Conservation (phyloP, 768 basidiomycete species). For the Vishniacozyma victoriae region DNA sequence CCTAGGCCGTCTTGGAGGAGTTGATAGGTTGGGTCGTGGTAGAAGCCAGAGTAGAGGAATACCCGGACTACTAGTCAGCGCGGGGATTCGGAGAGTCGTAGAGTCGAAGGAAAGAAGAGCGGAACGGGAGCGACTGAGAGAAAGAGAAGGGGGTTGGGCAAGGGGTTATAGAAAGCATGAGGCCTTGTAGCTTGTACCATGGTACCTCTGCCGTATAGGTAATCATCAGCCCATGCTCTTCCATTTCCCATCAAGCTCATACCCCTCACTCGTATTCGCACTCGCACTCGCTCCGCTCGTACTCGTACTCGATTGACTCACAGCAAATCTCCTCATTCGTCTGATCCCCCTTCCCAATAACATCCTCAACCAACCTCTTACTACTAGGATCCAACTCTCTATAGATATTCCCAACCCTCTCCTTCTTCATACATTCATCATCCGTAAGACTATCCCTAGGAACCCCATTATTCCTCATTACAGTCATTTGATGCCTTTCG, state of each 20-base stretch:
- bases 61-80: slow-evolving; percentile 28
- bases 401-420: slow-evolving; percentile 19
- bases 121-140: not conserved
- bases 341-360: slow-evolving; percentile 23
- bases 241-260: too few relatives aligned
- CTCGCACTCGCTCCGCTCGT: too few relatives aligned
- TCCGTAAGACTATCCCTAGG: slow-evolving; percentile 14
- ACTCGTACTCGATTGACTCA: slow-evolving; percentile 18
- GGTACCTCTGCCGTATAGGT: too few relatives aligned
- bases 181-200: too few relatives aligned
- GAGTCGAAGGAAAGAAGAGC: not conserved
- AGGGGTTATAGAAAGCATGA: too few relatives aligned
- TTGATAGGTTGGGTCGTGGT: slow-evolving; percentile 13
- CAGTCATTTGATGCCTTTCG: slow-evolving; percentile 22
- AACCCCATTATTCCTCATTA: slow-evolving; percentile 6
- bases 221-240: too few relatives aligned
- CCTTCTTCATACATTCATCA: slow-evolving; percentile 21
- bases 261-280: too few relatives aligned
- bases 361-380: slow-evolving; percentile 3
- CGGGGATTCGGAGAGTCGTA: too few relatives aligned
- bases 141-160: not conserved
- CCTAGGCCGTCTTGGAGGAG: slow-evolving; percentile 13
- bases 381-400: slow-evolving; percentile 20
- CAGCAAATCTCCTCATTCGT: slow-evolving; percentile 23
- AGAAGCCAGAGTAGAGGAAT: slow-evolving; percentile 25